A percentile compares a stretch with the other conserved stretches of the same genome.
Evolutionary conservation across 495 filamentous ascomycete species (phyloP).

Genomic region (Neurospora sp.): DNA sequence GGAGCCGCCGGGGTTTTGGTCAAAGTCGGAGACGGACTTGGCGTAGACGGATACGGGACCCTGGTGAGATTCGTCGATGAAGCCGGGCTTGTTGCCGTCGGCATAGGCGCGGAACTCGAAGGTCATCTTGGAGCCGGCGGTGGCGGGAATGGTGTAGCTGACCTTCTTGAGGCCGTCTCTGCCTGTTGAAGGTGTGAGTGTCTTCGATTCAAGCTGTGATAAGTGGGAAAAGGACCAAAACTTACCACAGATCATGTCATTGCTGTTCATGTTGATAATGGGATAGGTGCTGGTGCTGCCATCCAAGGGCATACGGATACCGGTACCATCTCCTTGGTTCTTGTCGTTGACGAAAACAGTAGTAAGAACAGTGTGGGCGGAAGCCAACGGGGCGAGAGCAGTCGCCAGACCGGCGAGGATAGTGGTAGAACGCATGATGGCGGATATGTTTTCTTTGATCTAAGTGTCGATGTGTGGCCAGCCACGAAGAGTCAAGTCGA

Average conservation of each 20-base stretch:
- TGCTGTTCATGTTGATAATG: conserved; percentile 35
- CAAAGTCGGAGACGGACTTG: conserved; percentile 45
- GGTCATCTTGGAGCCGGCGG: conserved; percentile 44
- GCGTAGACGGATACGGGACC: conserved; percentile 67
- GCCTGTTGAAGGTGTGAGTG: conserved; percentile 26
- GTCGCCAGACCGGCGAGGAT: conserved; percentile 19
- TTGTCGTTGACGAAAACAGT: conserved; percentile 55
- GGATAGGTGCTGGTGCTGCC: conserved; percentile 41
- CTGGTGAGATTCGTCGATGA: conserved; percentile 54
- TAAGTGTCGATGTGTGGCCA: not conserved
- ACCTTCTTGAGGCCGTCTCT: conserved; percentile 46
- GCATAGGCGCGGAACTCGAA: conserved; percentile 55
- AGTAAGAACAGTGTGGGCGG: conserved; percentile 58
- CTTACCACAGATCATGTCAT: conserved; percentile 66
- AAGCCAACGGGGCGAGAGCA: conserved; percentile 16
- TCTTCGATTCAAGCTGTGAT: not conserved
- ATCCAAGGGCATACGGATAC: conserved; percentile 54
- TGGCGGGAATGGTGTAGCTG: conserved; percentile 45
- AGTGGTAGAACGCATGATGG: conserved; percentile 17
- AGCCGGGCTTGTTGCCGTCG: conserved; percentile 42
- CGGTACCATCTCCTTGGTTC: conserved; percentile 57
- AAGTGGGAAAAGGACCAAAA: not conserved
- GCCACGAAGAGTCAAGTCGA: conserved; percentile 2
- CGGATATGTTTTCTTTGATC: too few relatives aligned
- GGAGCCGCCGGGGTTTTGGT: conserved; percentile 37